Evolutionary conservation across 1,284 basidiomycete species (phyloP), one percentile per base, ranked within the genome.

Genomic region (Apiotrichum siamense): DNA sequence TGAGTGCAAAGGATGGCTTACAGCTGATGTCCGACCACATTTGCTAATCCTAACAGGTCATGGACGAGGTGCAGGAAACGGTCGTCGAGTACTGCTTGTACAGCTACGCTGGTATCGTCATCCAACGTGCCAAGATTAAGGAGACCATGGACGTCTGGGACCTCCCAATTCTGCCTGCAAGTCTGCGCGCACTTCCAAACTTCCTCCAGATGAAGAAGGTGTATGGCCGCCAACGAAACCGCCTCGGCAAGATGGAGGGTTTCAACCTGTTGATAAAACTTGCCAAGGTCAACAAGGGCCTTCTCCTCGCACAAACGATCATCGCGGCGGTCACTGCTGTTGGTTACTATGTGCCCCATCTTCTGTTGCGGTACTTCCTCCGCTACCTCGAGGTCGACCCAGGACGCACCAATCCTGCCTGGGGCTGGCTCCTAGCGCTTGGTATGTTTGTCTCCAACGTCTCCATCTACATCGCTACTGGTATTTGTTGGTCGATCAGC

Each of bases 131-230:
- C 4, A 83, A 88, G 67, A 78, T 77, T 9, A 77, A 84, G 4
- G 78, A 81, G 52, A 84, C 81, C 49, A 79, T 92, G 51, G 87
- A 92, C 62, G 87, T 90, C 21, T 87, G 83, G 57, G 88, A 92
- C 68, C 74, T 92, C 38, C 89, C 89, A 2, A 82, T 92, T 47
- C 78, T 91, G 9, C 81, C 84, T 0, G 81, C 78, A 0, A 69
- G 80, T 58, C 84, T 89, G 80, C 84, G 88, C 47, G 67, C 72
- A 0, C 54, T 75, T 32, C 41, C 54, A 18, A 61, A 66, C 27
- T 75, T 67, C 49, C 44, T 57, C 38, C 26, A 49, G 10, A 66
- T 76, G 52, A 59, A 60, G 27, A 52, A 50, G 9, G 58, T 60
- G 3, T 75, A 74, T 50, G 70, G 72, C 17, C 54, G 58, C 21